Conservation (phyloP, 805 yeast species). For the Starmerella potacharoeniae region DNA sequence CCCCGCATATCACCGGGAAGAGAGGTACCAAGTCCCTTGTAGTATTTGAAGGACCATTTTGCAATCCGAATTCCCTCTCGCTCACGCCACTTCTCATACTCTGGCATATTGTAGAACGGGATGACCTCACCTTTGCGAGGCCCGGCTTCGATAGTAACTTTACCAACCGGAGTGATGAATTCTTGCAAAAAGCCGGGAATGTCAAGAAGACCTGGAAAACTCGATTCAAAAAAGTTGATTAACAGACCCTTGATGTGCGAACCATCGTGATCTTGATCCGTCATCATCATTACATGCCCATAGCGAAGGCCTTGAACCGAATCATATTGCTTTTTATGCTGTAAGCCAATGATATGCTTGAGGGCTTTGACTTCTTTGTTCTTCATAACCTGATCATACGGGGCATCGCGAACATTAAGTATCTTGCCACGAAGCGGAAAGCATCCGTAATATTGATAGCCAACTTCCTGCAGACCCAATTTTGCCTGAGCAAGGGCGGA, state of each 20-base stretch:
- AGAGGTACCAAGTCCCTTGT: constrained; percentile 98
- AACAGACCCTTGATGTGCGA: constrained; percentile 93
- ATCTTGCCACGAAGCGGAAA: constrained; percentile 93
- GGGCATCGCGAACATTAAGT: constrained; percentile 90
- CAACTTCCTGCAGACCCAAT: constrained; percentile 87
- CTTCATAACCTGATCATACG: constrained; percentile 86
- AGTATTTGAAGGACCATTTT: constrained; percentile 81
- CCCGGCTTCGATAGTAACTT: constrained; percentile 58
- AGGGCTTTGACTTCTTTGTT: constrained; percentile 91
- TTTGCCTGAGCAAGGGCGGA: constrained; percentile 89
- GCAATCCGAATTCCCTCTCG: constrained; percentile 60
- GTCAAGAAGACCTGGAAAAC: constrained; percentile 85
- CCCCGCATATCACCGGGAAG: constrained; percentile 70
- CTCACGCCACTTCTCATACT: constrained; percentile 87
- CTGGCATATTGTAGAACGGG: constrained; percentile 89
- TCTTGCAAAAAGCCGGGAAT: constrained; percentile 88
- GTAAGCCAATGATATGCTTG: constrained; percentile 89
- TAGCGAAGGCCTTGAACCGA: constrained; percentile 68
- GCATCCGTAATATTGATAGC: constrained; percentile 89
- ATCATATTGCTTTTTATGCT: constrained; percentile 77
- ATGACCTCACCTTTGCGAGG: constrained; percentile 37
- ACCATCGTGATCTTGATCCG: constrained; percentile 99
- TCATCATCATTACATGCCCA: constrained; percentile 97
- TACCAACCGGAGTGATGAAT: constrained; percentile 92
- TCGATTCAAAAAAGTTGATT: constrained; percentile 82